A percentile compares a stretch with the other conserved stretches of the same genome.
These are phyloP conservation scores for Brassica napus DNA, from an alignment of 345 rosid species.

Conservation along the genomic window DNA sequence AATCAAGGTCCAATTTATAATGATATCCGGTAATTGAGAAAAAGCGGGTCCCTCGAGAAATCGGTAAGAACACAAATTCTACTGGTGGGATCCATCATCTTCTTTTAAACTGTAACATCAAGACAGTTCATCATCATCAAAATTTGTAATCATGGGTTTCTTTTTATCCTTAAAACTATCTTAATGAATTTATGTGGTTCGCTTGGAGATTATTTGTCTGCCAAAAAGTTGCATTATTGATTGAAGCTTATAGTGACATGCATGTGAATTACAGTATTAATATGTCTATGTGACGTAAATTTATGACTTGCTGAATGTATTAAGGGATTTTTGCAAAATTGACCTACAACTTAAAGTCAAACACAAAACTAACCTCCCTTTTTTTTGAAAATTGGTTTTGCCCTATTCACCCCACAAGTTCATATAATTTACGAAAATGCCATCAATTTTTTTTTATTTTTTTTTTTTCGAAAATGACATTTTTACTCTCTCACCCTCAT, in stretches of 20 bases:
- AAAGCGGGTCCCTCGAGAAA: slow-evolving; percentile 3
- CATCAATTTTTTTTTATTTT: too few relatives aligned
- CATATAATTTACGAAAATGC: too few relatives aligned
- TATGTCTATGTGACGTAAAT: background rate
- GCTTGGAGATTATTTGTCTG: background rate
- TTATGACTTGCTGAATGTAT: background rate
- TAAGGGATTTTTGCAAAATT: background rate
- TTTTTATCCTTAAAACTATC: background rate
- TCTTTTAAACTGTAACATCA: slow-evolving; percentile 16
- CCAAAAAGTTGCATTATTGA: background rate
- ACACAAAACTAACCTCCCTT: too few relatives aligned
- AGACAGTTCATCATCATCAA: slow-evolving; percentile 18
- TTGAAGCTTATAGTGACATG: background rate
- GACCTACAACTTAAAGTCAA: too few relatives aligned
- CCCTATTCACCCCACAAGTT: too few relatives aligned
- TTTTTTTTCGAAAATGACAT: too few relatives aligned
- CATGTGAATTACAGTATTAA: background rate
- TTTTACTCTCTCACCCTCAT: too few relatives aligned
- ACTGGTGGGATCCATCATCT: background rate
- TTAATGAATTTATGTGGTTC: background rate
- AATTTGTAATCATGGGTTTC: background rate
- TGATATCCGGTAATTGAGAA: background rate
- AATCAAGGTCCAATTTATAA: background rate
- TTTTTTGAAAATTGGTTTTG: too few relatives aligned
- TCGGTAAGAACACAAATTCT: slow-evolving; percentile 8